These are phyloP conservation scores for Termitomyces sp. DNA, from an alignment of 768 basidiomycete genomes.

Conservation along the genomic window DNA sequence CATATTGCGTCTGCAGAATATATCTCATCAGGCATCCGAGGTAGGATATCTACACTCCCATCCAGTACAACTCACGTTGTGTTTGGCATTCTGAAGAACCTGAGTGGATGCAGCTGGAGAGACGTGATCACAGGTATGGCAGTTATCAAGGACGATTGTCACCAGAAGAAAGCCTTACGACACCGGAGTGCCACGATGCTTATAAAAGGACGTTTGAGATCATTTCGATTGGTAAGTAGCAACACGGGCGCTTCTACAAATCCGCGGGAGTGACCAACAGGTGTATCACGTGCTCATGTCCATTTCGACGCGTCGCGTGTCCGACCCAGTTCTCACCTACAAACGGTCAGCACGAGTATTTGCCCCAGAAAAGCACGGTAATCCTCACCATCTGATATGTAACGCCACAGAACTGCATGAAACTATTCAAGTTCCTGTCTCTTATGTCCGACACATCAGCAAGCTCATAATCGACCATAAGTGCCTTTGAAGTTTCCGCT, in stretches of 20 bases:
- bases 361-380: neutral
- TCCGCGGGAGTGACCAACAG: neutral
- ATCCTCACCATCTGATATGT: conserved; percentile 47
- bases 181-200: neutral
- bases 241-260: neutral
- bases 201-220: neutral
- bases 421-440: conserved; percentile 45
- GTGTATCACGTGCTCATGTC: neutral
- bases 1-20: conserved; percentile 23
- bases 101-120: neutral
- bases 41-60: neutral
- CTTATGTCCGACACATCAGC: conserved; percentile 30
- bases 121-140: neutral
- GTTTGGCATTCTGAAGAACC: conserved; percentile 9
- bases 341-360: conserved; percentile 1
- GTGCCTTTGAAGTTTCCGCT: conserved; percentile 27
- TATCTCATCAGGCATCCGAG: neutral
- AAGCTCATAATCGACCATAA: conserved; percentile 34
- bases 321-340: conserved; percentile 11
- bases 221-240: neutral
- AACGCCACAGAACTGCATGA: conserved; percentile 56
- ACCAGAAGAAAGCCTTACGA: neutral
- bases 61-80: conserved; percentile 8
- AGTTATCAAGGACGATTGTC: neutral
- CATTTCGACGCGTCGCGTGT: conserved; percentile 5